Base-by-base conservation (phyloP, 192 early-diverging fungal genomes). In the Oehlia diaphana region DNA sequence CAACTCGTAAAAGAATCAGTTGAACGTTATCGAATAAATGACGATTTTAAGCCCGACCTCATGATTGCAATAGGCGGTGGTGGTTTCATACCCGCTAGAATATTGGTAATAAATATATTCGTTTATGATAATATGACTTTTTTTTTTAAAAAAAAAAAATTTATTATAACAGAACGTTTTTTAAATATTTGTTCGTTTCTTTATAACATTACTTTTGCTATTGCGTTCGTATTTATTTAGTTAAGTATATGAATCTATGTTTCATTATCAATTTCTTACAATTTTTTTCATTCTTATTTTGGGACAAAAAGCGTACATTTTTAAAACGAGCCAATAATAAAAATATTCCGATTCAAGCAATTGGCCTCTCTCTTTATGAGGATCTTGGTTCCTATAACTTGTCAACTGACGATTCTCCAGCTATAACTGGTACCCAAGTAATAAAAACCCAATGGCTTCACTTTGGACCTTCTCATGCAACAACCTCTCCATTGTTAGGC, bases 381-480 rank as follows among this genome's bases (percentile, higher is more conserved):
- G 92, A 93, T 81, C 84, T 92, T 42, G 67, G 81, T 66, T 70
- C 19, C 49, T 47, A 47, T 47, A 42, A 42, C 47, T n/a, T 82
- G 82, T 74, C 81, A 64, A 63, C 79, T 21, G 74, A 76, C 2
- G 90, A 86, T 35, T 78, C 85, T 8, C 84, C 83, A 49, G 84
- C 87, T 7, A 68, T 79, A 0, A 79, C 81, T 4, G 89, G 89
- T 35, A 87, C 87, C 26, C 86, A 91, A 75, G 93, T 94, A 1
- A 89, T 89, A 81, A 94, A 94, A 85, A 93, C 92, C 9, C 93
- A 94, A 80, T 94, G 93, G 93, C 86, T 94, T 63, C 93, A 93
- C 81, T 92, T 92, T 87, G 92, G 90, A 62, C 87, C 87, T n/a
- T 53, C 76, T 6, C 75, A 82, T 74, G 89, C 91, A 47, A 88